Base-by-base conservation (phyloP, 768 basidiomycete species). In the Calocybe cyanea region DNA sequence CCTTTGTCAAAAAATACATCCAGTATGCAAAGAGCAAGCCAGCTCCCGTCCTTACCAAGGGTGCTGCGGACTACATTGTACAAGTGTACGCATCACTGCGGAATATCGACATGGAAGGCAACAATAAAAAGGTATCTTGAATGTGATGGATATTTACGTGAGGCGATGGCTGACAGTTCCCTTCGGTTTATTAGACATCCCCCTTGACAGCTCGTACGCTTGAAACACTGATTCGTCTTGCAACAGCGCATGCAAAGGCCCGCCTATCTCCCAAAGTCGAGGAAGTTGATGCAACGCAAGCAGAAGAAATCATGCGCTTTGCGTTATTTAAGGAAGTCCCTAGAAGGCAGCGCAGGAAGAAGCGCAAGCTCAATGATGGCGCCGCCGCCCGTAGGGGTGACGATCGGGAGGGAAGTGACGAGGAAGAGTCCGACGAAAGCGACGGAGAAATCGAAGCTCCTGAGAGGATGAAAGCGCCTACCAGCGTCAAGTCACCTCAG, bases 311-410 rank as follows among this genome's bases (percentile, higher is more conserved):
- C 61, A 84, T 99, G 65, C 87, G 94, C 17, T 99, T 92, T 66
- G 96, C 96, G 4, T 78, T 99, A 25, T 99, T 93, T 80, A 95
- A 94, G 61, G 95, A 99, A 64, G 95, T 99, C 14, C 79, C 90
- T 37, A 91, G 87, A 62, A 81, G 90, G 43, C 73, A 75, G 48
- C 78, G 81, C 52, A 70, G 83, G 51, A 96, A 95, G 76, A 88
- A 90, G 69, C 79, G 89, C 60, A 92, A 88, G 70, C 75, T 92
- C 49, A 88, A 90, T 60, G 79, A 72, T 41, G 87, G 85, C 4
- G 76, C 72, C 45, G 76, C 70, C 11, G 69, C 52, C 61, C 77
- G 58, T 62, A 76, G 62, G 69, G 75, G 60, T 55, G 75, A 62
- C 63, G 62, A 63, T 46, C 61, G 59, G n/a, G 70, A 71, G 11